Conservation (phyloP, 345 rosid genomes). For the Raphanus sativus region DNA sequence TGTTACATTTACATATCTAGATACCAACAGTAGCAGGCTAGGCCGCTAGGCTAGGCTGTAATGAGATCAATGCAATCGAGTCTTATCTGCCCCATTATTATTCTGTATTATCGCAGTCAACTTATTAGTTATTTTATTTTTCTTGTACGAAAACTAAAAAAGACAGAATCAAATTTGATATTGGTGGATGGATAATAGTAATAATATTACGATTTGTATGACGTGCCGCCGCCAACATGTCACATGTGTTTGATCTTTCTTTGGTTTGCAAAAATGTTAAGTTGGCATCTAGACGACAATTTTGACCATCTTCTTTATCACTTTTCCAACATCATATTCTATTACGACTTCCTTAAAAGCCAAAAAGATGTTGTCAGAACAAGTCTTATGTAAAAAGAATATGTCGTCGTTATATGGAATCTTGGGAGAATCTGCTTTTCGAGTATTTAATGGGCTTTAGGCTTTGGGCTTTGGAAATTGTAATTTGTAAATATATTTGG, state of each 20-base stretch:
- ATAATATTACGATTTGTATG: background rate
- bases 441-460: constrained; percentile 13
- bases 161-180: constrained; percentile 1
- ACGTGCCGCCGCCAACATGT: constrained; percentile 21
- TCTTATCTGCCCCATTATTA: background rate
- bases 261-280: constrained; percentile 16
- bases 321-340: constrained; percentile 1
- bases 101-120: constrained; percentile 8
- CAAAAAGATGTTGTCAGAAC: constrained; percentile 30
- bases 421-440: background rate
- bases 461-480: background rate
- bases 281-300: constrained; percentile 32
- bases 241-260: constrained; percentile 30
- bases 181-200: background rate
- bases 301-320: constrained; percentile 19
- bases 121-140: background rate
- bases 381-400: background rate
- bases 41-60: constrained; percentile 15
- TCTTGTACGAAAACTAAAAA: background rate
- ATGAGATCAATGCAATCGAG: background rate
- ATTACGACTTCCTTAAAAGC: background rate
- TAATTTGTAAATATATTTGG: background rate
- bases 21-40: background rate
- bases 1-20: background rate
- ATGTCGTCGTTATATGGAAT: background rate